phyloP scores from a whole-genome alignment of 805 yeast species.

The Suhomyces sp. region DNA sequence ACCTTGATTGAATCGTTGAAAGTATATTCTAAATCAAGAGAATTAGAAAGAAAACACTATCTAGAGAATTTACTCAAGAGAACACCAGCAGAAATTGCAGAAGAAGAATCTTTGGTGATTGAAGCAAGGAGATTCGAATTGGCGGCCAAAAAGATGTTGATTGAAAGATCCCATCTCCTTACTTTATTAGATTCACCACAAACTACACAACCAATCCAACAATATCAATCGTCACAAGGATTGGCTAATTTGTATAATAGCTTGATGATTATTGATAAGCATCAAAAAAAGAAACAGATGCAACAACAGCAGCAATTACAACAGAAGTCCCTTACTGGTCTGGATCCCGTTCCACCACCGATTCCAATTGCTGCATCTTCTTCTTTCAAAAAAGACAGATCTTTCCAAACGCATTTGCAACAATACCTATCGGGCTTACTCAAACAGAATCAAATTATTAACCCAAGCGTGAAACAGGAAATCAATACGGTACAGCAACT shows the following conservation, averaged over 20 bases:
- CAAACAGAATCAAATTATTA: constrained; percentile 30
- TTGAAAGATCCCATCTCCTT: constrained; percentile 76
- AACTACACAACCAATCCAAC: constrained; percentile 67
- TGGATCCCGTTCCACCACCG: constrained; percentile 57
- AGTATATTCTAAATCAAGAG: constrained; percentile 67
- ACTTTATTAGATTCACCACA: constrained; percentile 87
- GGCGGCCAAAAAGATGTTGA: constrained; percentile 83
- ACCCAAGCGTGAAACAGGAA: constrained; percentile 31
- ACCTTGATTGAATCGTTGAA: constrained; percentile 58
- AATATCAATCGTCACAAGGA: constrained; percentile 83
- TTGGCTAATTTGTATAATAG: constrained; percentile 81
- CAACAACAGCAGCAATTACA: constrained; percentile 35
- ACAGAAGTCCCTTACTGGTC: constrained; percentile 13
- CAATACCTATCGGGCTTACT: constrained; percentile 39
- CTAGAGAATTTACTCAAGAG: constrained; percentile 73
- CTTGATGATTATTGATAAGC: constrained; percentile 67
- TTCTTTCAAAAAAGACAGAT: constrained; percentile 40
- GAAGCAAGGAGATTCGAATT: constrained; percentile 92
- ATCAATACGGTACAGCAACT: constrained; percentile 41
- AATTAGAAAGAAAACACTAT: constrained; percentile 77
- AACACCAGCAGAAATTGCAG: constrained; percentile 96
- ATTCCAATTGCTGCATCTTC: constrained; percentile 58
- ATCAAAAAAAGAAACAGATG: constrained; percentile 52
- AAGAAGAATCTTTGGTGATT: constrained; percentile 89
- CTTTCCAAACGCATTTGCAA: constrained; percentile 47